phyloP scores from a whole-genome alignment of 352 stramenopile species.

The Pythium chondricola region DNA sequence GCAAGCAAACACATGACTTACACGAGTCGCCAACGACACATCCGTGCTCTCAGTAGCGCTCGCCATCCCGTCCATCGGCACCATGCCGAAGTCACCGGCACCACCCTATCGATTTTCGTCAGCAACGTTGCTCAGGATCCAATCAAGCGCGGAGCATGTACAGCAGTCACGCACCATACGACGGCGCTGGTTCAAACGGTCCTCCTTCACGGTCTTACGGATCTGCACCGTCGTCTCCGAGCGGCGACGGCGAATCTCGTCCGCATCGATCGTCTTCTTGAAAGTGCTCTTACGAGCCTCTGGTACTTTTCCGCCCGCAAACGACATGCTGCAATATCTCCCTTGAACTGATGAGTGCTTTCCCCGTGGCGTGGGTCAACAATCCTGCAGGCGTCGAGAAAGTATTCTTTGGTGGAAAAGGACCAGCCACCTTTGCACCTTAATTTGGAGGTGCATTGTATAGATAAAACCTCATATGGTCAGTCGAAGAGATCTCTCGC shows the following conservation, averaged over 20 bases:
- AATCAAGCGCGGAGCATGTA: too few species aligned
- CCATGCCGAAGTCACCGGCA: constrained; percentile 20
- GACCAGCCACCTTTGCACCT: constrained; percentile 15
- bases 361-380: constrained; percentile 20
- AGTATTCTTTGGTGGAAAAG: constrained; percentile 28
- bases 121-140: too few species aligned
- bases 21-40: constrained; percentile 44
- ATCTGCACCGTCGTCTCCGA: constrained; percentile 83
- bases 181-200: constrained; percentile 71
- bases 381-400: neutral
- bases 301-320: constrained; percentile 55
- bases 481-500: too few species aligned
- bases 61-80: constrained; percentile 21
- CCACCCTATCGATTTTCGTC: too few species aligned
- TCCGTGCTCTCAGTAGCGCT: constrained; percentile 26
- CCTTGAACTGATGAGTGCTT: too few species aligned
- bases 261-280: constrained; percentile 74
- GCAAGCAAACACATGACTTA: constrained; percentile 23
- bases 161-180: constrained; percentile 42
- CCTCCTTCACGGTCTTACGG: constrained; percentile 78
- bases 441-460: constrained; percentile 10
- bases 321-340: constrained; percentile 77
- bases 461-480: constrained; percentile 19
- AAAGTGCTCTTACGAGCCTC: constrained; percentile 75
- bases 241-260: constrained; percentile 65